These are phyloP conservation scores for Oryza nivara DNA, from an alignment of 176 grass and related monocot genomes.

Conservation along the genomic window DNA sequence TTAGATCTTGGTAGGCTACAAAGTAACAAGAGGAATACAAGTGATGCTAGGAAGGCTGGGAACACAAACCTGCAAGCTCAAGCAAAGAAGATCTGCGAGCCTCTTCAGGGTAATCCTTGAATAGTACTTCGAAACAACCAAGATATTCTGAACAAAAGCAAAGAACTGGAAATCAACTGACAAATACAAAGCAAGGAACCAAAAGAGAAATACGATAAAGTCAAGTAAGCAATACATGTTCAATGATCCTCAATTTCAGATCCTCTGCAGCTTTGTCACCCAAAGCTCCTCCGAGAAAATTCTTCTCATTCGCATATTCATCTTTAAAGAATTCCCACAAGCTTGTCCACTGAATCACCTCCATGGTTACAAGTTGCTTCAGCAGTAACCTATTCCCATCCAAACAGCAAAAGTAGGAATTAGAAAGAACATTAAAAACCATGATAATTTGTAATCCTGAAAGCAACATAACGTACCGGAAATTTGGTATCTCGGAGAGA, in stretches of 20 bases:
- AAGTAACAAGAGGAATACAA: neutral
- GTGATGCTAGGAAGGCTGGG: neutral
- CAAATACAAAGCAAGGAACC: slow-evolving; percentile 15
- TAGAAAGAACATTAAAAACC: neutral
- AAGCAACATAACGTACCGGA: slow-evolving; percentile 51
- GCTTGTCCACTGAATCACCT: slow-evolving; percentile 88
- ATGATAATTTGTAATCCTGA: neutral
- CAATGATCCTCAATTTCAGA: slow-evolving; percentile 87
- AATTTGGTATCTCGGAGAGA: slow-evolving; percentile 87
- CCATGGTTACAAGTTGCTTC: slow-evolving; percentile 95
- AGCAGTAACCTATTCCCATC: slow-evolving; percentile 59
- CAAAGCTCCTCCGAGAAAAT: slow-evolving; percentile 77
- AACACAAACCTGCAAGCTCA: slow-evolving; percentile 71
- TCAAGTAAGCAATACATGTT: slow-evolving; percentile 62
- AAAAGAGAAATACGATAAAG: neutral
- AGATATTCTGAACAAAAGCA: slow-evolving; percentile 75
- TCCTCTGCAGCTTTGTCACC: slow-evolving; percentile 76
- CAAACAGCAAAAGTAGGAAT: neutral
- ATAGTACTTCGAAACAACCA: slow-evolving; percentile 96
- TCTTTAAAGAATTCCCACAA: slow-evolving; percentile 77
- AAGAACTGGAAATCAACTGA: slow-evolving; percentile 10
- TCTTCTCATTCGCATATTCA: slow-evolving; percentile 89
- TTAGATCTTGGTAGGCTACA: neutral
- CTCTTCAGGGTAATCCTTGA: slow-evolving; percentile 93
- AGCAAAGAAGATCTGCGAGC: slow-evolving; percentile 76